A percentile compares a stretch with the other conserved stretches of the same genome.
These are phyloP conservation scores for Russula abietina DNA, from an alignment of 768 basidiomycete genomes.

Conservation along the genomic window DNA sequence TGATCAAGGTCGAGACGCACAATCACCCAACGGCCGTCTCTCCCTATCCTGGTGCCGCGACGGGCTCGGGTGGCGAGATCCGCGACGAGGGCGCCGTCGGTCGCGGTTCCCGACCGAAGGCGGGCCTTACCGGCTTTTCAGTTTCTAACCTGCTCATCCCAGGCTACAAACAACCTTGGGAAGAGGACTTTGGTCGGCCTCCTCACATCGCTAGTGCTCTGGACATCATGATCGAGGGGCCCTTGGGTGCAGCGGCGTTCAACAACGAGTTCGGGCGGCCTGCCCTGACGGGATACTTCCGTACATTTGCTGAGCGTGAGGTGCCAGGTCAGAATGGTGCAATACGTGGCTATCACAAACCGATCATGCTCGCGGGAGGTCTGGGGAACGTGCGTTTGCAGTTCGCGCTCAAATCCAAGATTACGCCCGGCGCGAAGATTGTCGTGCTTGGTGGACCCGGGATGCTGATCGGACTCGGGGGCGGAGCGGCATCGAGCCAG, in stretches of 20 bases:
- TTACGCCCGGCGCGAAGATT: constrained; percentile 78
- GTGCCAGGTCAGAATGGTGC: constrained; percentile 53
- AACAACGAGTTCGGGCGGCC: constrained; percentile 99
- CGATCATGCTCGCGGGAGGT: constrained; percentile 99
- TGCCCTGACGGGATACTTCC: constrained; percentile 87
- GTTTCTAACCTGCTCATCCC: constrained; percentile 92
- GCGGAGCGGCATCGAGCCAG: constrained; percentile 94
- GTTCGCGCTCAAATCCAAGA: constrained; percentile 73
- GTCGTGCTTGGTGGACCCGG: constrained; percentile 95
- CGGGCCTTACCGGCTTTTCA: constrained; percentile 88
- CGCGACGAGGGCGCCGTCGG: constrained; percentile 97
- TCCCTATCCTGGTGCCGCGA: constrained; percentile 97
- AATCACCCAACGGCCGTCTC: constrained; percentile 99
- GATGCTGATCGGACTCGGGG: constrained; percentile 92
- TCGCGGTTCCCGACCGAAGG: constrained; percentile 92
- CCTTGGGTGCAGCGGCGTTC: constrained; percentile 91
- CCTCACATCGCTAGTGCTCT: constrained; percentile 86
- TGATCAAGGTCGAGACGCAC: constrained; percentile 98
- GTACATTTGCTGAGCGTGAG: constrained; percentile 83
- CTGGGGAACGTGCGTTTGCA: constrained; percentile 86
- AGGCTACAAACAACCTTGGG: constrained; percentile 90
- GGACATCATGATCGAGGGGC: constrained; percentile 97
- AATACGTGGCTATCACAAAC: constrained; percentile 96
- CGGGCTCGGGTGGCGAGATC: constrained; percentile 97
- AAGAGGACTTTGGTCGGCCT: constrained; percentile 87